Conservation (phyloP, 2,329 filamentous ascomycete genomes). For the Alternaria brassicae region DNA sequence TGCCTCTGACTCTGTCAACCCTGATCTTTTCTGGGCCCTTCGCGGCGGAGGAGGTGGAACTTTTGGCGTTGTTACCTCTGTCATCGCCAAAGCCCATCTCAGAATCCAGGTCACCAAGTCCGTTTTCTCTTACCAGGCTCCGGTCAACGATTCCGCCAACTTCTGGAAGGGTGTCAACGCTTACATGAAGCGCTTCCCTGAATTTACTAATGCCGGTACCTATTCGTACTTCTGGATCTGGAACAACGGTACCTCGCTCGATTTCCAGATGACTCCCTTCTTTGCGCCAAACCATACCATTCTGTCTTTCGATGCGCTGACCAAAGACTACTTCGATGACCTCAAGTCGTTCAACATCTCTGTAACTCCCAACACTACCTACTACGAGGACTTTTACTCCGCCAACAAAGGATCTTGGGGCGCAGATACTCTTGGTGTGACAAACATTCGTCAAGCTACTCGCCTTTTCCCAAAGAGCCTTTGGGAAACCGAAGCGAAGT, state of each 20-base stretch:
- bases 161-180: conserved; percentile 31
- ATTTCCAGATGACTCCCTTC: conserved; percentile 28
- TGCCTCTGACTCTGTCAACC: conserved; percentile 23
- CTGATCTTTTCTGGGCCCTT: conserved; percentile 28
- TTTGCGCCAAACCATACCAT: conserved; percentile 24
- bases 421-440: conserved; percentile 43
- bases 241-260: conserved; percentile 12
- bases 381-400: conserved; percentile 24
- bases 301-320: conserved; percentile 17
- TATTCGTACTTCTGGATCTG: conserved; percentile 31
- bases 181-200: conserved; percentile 22
- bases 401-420: conserved; percentile 30
- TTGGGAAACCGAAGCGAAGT: conserved; percentile 25
- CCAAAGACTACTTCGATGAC: conserved; percentile 19
- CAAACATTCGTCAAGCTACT: conserved; percentile 11
- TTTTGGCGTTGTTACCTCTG: conserved; percentile 29
- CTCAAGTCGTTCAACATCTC: conserved; percentile 25
- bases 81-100: conserved; percentile 27
- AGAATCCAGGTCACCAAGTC: conserved; percentile 28
- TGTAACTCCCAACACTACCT: conserved; percentile 17
- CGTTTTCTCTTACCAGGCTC: conserved; percentile 35
- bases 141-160: conserved; percentile 18
- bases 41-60: conserved; percentile 30
- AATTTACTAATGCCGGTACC: conserved; percentile 22
- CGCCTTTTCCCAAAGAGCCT: conserved; percentile 29